Base-by-base conservation (phyloP, 2,329 filamentous ascomycete genomes). In the Aureobasidium namibiae region DNA sequence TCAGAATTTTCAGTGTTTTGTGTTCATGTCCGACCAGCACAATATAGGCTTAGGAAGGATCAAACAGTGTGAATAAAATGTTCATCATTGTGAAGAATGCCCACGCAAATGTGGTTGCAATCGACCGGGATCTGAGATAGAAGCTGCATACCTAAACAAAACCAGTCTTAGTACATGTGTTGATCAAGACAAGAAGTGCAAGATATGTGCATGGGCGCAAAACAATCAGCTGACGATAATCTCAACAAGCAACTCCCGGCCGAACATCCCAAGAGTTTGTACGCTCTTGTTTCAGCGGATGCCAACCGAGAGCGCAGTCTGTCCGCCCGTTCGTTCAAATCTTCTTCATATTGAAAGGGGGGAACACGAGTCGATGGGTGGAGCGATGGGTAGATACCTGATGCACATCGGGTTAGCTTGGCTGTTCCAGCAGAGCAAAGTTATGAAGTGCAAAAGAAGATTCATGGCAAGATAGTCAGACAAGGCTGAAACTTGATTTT, bases 1-100 rank as follows among this genome's bases (percentile, higher is more conserved):
- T 85, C 82, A 85, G 82, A 85, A 82, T 85, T 83, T 82, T 82
- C 75, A 78, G 78, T 82, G 79, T 79, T 72, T 66, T 70, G 74
- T 77, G 80, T 81, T 84, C 82, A 84, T 80, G 66, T 73, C 78
- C 67, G 71, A 73, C 49, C 65, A 69, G 69, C 68, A 76, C 75
- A 73, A 77, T 78, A 78, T 73, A 70, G 69, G 71, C 36, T 48
- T 73, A 71, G 71, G 70, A 73, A 73, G 73, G 77, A 75, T 85
- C 82, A 84, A 83, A 85, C 82, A 85, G 82, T 85, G 82, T 85
- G 82, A 85, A 85, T 85, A 85, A 57, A 76, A 77, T 69, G 75
- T 80, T 85, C 82, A 85, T 85, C 82, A 84, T 84, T 67, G 54
- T 57, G 54, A 45, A 46, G 39, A 57, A 57, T 39, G 42, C 54